Base-by-base conservation (phyloP, 2,329 filamentous ascomycete genomes). In the Beauveria sp. region DNA sequence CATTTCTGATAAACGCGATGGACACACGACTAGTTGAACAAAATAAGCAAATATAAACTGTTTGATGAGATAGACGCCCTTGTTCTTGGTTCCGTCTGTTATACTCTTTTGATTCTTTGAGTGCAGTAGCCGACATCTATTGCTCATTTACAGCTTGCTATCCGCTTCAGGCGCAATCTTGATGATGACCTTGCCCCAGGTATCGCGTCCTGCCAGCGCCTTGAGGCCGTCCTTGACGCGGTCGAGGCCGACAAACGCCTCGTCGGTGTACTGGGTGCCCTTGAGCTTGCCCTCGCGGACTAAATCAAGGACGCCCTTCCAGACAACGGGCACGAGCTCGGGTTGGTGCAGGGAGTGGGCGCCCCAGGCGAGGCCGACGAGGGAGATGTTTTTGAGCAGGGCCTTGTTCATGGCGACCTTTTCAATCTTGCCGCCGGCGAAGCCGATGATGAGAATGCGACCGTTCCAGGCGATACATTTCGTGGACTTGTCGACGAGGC, bases 401-500 rank as follows among this genome's bases (percentile, higher is more conserved):
- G 97, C 91, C 74, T 93, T 88, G 74, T 98, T 98, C 79, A 96
- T 86, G 14, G 92, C 89, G 48, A 98, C 85, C 77, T 95, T 96
- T 76, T 98, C 93, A 67, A 97, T 96, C 56, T 80, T 81, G 42
- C 76, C 76, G 1, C 73, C 76, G 0, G 93, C 92, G 71, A 97
- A 98, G 0, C 93, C 93, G 67, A 98, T 88, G 5, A 98, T 86
- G 49, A 97, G 77, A 61, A 98, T 82, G 14, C 93, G 83, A 1
- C 90, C 93, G 73, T 96, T 96, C 93, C 92, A 98, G 3, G 91
- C 89, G 3, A 89, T 90, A 77, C 93, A 97, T 76, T 96, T 96
- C 67, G 93, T 90, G 67, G 88, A 91, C 71, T 86, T 83, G 66
- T 96, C 91, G 55, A 97, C 90, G 72, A 97, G 77, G 1, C 93